Evolutionary conservation across 2,329 filamentous ascomycete species (phyloP).

Genomic region (Cladosporium colombiae): DNA sequence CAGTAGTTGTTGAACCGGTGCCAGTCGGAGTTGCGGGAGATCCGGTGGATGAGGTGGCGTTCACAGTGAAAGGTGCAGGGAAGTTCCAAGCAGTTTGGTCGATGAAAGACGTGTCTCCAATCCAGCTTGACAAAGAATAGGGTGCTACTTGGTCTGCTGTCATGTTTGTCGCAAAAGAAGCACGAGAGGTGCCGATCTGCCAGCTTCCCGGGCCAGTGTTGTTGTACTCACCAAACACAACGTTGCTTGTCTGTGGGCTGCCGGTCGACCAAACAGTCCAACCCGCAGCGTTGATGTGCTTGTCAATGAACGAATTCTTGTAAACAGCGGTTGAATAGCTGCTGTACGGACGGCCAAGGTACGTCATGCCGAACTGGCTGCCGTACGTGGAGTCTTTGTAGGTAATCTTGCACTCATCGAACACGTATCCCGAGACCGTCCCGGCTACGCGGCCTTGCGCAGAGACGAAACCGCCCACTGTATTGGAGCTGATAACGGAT

Average conservation of each 20-base stretch:
- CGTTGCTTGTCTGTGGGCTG: slow-evolving; percentile 51
- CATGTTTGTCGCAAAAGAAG: slow-evolving; percentile 49
- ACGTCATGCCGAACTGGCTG: slow-evolving; percentile 42
- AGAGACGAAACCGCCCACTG: slow-evolving; percentile 37
- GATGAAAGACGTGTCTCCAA: slow-evolving; percentile 46
- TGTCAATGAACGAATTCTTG: slow-evolving; percentile 52
- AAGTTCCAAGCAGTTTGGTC: slow-evolving; percentile 45
- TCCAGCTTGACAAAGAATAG: slow-evolving; percentile 42
- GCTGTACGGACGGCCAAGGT: slow-evolving; percentile 55
- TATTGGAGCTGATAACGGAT: slow-evolving; percentile 40
- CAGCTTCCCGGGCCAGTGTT: slow-evolving; percentile 59
- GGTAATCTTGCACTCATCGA: slow-evolving; percentile 54
- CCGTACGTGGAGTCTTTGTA: slow-evolving; percentile 51
- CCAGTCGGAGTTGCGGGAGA: slow-evolving; percentile 27
- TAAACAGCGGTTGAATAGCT: slow-evolving; percentile 52
- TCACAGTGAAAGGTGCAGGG: slow-evolving; percentile 38
- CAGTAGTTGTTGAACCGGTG: slow-evolving; percentile 32
- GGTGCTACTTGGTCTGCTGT: slow-evolving; percentile 37
- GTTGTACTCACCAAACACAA: slow-evolving; percentile 59
- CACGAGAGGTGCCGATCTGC: slow-evolving; percentile 51
- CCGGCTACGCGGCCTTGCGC: slow-evolving; percentile 40
- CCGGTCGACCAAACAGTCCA: slow-evolving; percentile 58
- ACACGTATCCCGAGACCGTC: slow-evolving; percentile 42
- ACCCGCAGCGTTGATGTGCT: slow-evolving; percentile 59
- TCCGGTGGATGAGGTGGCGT: slow-evolving; percentile 20